These are phyloP conservation scores for Pseudozyma pruni DNA, from an alignment of 1,284 basidiomycete species.

Conservation along the genomic window DNA sequence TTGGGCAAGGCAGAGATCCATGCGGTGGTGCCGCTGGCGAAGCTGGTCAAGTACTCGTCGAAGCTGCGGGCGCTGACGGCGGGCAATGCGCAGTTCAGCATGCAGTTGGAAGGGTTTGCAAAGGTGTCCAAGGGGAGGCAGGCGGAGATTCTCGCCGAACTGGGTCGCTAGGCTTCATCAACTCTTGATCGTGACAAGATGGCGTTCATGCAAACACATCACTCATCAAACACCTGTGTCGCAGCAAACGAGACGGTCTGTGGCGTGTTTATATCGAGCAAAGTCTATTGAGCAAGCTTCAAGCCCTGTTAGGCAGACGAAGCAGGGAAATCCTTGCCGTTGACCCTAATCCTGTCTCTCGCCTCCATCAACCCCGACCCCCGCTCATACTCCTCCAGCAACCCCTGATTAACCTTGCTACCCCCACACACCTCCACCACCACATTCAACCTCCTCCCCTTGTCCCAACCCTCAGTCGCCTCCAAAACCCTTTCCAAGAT, in stretches of 20 bases:
- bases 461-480: slow-evolving; percentile 5
- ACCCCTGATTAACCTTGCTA: slow-evolving; percentile 22
- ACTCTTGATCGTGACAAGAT: too few species aligned
- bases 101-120: slow-evolving; percentile 80
- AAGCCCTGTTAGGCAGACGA: not conserved
- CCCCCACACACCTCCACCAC: slow-evolving; percentile 65
- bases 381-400: slow-evolving; percentile 26
- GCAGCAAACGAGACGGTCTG: not conserved
- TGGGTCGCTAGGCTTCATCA: slow-evolving; percentile 43
- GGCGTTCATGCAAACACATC: too few species aligned
- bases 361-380: slow-evolving; percentile 7
- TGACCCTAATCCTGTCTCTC: slow-evolving; percentile 15
- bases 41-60: slow-evolving; percentile 81
- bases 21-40: slow-evolving; percentile 78
- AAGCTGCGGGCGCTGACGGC: slow-evolving; percentile 82
- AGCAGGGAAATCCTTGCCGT: slow-evolving; percentile 14
- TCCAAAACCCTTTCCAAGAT: slow-evolving; percentile 25
- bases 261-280: not conserved
- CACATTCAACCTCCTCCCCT: slow-evolving; percentile 27
- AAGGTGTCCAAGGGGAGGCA: slow-evolving; percentile 62
- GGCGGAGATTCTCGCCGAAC: slow-evolving; percentile 51
- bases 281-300: too few species aligned
- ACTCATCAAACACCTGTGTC: too few species aligned
- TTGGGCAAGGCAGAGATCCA: slow-evolving; percentile 52
- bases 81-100: slow-evolving; percentile 82